Base-by-base conservation (phyloP, 2,329 filamentous ascomycete species). In the Xylariales sp. region DNA sequence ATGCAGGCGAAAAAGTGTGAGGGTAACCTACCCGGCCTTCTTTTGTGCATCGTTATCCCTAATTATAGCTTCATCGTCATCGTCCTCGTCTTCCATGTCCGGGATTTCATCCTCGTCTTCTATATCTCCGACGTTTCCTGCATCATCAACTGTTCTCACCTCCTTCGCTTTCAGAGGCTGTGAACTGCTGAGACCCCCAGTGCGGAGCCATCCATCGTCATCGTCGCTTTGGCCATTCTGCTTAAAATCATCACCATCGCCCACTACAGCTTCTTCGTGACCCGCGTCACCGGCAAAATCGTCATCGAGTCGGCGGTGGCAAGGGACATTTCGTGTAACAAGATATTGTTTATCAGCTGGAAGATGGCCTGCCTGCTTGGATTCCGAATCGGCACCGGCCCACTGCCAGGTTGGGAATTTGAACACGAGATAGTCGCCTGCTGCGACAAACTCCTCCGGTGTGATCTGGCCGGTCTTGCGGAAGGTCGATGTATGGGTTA, bases 371-470 rank as follows among this genome's bases (percentile, higher is more conserved):
- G 87, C 86, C 46, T 89, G 84, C 61, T 88, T 87, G 44, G 78
- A 75, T 2, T 83, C 78, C n/a, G 82, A 80, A 39, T 91, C 86
- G 49, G 91, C 90, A 54, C 93, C 88, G 48, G 85, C 82, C 93
- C 93, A 98, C 34, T 88, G 85, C 93, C 93, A 98, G 41, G 91
- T 95, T 7, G 91, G 93, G 67, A 98, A 98, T 71, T 96, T 97
- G 81, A 94, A 95, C 56, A 95, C 90, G 25, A 98, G 81, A 62
- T 97, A 98, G 69, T 98, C 93, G 53, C 93, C 93, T 4, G 93
- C 93, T 4, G 86, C 84, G 35, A 96, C 75, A 63, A 98, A 98
- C 73, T 98, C 93, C 57, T 96, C 91, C 14, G 91, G 91, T 0
- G 91, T 97, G 65, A 98, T 93, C 69, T 97, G 87, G 49, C 93